A percentile compares a stretch with the other conserved stretches of the same genome.
Evolutionary conservation across 345 rosid genomes (phyloP).

Genomic region (Syzygium aromaticum): DNA sequence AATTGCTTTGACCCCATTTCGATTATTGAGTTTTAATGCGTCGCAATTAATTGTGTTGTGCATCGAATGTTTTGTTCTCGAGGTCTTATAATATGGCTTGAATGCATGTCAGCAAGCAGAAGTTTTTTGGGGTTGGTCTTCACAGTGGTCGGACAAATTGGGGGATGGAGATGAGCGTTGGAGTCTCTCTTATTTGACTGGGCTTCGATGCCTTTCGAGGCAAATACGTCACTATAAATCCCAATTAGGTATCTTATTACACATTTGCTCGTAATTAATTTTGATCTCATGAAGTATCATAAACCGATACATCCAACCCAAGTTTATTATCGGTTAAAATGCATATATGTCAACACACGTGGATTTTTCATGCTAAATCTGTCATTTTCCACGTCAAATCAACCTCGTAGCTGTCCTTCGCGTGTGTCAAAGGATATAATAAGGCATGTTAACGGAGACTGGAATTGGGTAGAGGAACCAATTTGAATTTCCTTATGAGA

Average conservation of each 20-base stretch:
- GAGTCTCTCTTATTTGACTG: background rate
- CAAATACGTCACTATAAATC: background rate
- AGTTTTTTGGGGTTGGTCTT: background rate
- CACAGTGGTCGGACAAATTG: background rate
- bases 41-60: background rate
- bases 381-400: background rate
- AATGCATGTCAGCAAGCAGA: background rate
- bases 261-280: background rate
- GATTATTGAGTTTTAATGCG: background rate
- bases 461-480: too few species aligned
- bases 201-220: background rate
- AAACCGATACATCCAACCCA: too few species aligned
- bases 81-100: background rate
- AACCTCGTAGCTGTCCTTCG: accelerated
- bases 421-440: background rate
- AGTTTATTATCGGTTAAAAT: too few species aligned
- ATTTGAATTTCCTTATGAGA: too few species aligned
- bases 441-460: too few species aligned
- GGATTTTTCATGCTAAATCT: accelerated
- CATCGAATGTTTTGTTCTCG: background rate
- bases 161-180: background rate
- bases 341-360: background rate
- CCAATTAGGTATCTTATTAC: background rate
- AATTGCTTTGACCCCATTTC: background rate
- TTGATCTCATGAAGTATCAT: too few species aligned